These are phyloP conservation scores for Rhodotorula sp. DNA, from an alignment of 1,284 basidiomycete species.

Conservation along the genomic window DNA sequence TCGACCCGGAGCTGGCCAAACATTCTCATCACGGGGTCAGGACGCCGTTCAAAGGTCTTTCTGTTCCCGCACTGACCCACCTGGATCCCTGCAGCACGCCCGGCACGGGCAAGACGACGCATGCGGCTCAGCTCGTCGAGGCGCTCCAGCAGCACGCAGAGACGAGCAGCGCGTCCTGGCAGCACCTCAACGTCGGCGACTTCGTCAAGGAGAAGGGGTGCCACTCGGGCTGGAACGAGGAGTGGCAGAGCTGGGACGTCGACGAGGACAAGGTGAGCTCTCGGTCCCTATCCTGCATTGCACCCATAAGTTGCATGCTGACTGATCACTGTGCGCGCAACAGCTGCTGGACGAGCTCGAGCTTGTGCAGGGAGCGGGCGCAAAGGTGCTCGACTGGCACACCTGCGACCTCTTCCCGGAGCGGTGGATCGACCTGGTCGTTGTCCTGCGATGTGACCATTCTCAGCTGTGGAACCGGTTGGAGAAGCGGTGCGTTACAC, in stretches of 20 bases:
- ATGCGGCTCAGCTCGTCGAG: constrained; percentile 70
- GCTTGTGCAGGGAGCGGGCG: constrained; percentile 59
- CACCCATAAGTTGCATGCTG: not conserved
- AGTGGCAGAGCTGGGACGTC: constrained; percentile 91
- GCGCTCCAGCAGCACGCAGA: constrained; percentile 40
- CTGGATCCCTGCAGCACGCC: constrained; percentile 52
- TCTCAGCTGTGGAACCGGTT: constrained; percentile 84
- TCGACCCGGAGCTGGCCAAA: constrained; percentile 59
- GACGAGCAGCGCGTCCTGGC: constrained; percentile 63
- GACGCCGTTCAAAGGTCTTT: constrained; percentile 60
- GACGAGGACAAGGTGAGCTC: constrained; percentile 84
- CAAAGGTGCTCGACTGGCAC: constrained; percentile 95
- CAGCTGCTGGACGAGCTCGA: constrained; percentile 88
- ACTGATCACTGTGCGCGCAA: not conserved
- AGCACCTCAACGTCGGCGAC: constrained; percentile 86
- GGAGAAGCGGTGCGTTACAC: constrained; percentile 73
- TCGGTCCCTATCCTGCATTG: not conserved
- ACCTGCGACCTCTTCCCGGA: constrained; percentile 94
- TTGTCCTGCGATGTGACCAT: constrained; percentile 90
- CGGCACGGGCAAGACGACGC: constrained; percentile 79
- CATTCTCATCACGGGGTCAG: constrained; percentile 80
- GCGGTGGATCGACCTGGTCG: constrained; percentile 94
- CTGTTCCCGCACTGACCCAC: constrained; percentile 44
- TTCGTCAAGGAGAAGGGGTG: constrained; percentile 80
- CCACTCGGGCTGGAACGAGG: constrained; percentile 83